These are phyloP conservation scores for Trichocomaceae sp. DNA, from an alignment of 2,329 filamentous ascomycete genomes.

Conservation along the genomic window DNA sequence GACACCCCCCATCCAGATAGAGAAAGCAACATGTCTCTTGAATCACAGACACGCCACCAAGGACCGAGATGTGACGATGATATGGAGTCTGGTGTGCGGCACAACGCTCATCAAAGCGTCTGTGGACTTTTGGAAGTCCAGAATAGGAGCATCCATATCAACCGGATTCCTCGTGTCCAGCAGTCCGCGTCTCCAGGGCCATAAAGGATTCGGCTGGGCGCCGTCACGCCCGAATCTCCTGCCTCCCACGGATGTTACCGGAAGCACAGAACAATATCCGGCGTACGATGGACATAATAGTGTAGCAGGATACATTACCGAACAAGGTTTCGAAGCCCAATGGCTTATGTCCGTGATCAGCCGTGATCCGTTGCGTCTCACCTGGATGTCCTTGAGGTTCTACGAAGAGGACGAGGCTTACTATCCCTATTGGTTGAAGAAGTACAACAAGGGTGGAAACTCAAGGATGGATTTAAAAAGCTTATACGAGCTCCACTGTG, in stretches of 20 bases:
- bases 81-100: conserved; percentile 18
- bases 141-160: neutral
- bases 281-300: conserved; percentile 4
- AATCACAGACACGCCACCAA: conserved; percentile 20
- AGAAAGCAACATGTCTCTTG: conserved; percentile 17
- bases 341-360: neutral
- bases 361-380: neutral
- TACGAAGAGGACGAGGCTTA: no score
- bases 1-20: conserved; percentile 2
- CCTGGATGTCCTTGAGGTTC: no score
- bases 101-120: conserved; percentile 4
- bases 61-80: conserved; percentile 17
- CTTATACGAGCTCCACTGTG: neutral
- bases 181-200: neutral
- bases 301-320: neutral
- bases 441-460: conserved; percentile 1
- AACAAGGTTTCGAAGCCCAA: conserved; percentile 3
- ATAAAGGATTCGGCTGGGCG: conserved; percentile 11
- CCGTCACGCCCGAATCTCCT: conserved; percentile 14
- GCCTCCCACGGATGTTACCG: neutral
- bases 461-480: neutral
- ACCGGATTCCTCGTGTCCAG: conserved; percentile 10
- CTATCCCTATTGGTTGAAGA: neutral
- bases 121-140: conserved; percentile 11
- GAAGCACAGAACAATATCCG: neutral